Percentiles rank a stretch among this genome's conserved stretches.
Conservation (phyloP, 2,329 filamentous ascomycete species). For the Huntiella omanensis region DNA sequence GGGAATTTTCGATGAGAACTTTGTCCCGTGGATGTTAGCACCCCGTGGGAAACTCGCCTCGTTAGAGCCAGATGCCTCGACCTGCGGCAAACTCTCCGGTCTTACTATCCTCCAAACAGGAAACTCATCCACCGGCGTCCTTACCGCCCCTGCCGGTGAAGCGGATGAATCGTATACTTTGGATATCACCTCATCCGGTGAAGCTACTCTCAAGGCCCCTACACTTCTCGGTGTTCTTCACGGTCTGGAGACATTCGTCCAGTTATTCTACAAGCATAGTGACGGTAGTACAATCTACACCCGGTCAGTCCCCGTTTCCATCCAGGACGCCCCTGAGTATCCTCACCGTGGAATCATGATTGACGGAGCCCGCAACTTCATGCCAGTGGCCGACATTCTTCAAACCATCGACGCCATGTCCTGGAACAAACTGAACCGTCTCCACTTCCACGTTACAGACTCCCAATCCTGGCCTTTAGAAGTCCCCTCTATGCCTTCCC, state of each 20-base stretch:
- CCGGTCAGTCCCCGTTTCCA: constrained; percentile 46
- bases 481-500: constrained; percentile 52
- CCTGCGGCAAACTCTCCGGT: constrained; percentile 28
- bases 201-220: constrained; percentile 42
- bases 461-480: constrained; percentile 74
- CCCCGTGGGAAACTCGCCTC: constrained; percentile 37
- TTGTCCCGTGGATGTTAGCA: constrained; percentile 65
- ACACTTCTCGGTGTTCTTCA: constrained; percentile 51
- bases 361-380: constrained; percentile 58
- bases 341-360: constrained; percentile 62
- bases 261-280: constrained; percentile 61
- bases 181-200: constrained; percentile 35
- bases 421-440: constrained; percentile 66
- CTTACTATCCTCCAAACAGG: constrained; percentile 43
- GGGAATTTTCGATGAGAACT: constrained; percentile 46
- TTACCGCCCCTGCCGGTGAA: constrained; percentile 41
- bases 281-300: constrained; percentile 44
- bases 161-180: constrained; percentile 64
- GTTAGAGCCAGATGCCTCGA: constrained; percentile 35
- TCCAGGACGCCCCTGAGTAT: constrained; percentile 58
- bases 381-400: constrained; percentile 46
- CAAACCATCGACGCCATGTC: constrained; percentile 58
- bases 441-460: constrained; percentile 69
- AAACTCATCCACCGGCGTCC: constrained; percentile 31
- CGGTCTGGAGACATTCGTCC: constrained; percentile 58